Evolutionary conservation across 345 rosid species (phyloP).

Genomic region (Eucalyptus albens): DNA sequence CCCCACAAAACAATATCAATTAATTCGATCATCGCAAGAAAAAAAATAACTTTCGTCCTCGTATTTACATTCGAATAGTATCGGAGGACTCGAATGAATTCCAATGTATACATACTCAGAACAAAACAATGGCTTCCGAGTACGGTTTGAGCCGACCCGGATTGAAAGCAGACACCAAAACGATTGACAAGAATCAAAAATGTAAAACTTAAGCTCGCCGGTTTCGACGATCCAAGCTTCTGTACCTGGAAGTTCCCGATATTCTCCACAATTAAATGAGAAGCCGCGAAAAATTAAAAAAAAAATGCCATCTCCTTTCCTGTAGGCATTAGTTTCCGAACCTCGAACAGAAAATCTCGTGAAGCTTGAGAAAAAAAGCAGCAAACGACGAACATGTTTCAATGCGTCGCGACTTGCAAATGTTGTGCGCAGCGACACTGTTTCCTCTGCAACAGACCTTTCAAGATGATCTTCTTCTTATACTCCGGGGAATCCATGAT

Average conservation of each 20-base stretch:
- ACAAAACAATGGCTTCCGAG: background rate
- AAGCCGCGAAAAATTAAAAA: background rate
- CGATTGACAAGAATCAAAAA: background rate
- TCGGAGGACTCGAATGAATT: background rate
- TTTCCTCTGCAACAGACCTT: conserved; percentile 15
- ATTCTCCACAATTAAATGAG: background rate
- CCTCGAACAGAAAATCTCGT: background rate
- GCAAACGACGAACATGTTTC: background rate
- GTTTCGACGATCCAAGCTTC: background rate
- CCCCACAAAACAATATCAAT: background rate
- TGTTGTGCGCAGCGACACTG: background rate
- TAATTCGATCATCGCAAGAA: background rate
- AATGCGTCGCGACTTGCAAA: background rate
- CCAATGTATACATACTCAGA: background rate
- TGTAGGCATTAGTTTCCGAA: background rate
- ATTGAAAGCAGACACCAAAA: background rate
- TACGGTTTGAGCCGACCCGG: background rate
- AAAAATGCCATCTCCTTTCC: background rate
- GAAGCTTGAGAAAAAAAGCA: background rate
- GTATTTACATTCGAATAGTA: background rate
- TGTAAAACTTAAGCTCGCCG: background rate
- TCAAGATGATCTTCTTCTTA: conserved; percentile 26
- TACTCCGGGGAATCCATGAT: background rate
- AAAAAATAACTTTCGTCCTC: background rate
- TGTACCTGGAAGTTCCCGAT: background rate